A percentile compares a stretch with the other conserved stretches of the same genome.
Evolutionary conservation across 1,284 basidiomycete species (phyloP).

Genomic region (Phellopilus nigrolimitatus): DNA sequence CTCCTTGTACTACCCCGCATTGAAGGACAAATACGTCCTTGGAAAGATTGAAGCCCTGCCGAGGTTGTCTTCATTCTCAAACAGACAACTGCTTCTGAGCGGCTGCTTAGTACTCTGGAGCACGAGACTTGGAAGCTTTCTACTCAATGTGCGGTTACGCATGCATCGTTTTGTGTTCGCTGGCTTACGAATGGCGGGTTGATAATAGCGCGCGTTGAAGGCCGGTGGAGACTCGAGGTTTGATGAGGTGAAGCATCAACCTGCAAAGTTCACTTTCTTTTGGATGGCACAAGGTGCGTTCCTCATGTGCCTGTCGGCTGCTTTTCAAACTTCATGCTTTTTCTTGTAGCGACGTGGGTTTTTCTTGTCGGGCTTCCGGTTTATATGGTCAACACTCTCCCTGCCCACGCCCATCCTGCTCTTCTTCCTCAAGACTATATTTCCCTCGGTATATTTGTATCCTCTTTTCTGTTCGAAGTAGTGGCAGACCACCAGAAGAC

Average conservation of each 20-base stretch:
- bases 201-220: slow-evolving; percentile 36
- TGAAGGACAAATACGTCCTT: slow-evolving; percentile 45
- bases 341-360: slow-evolving; percentile 58
- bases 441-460: slow-evolving; percentile 52
- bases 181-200: background rate
- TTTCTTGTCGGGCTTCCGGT: slow-evolving; percentile 65
- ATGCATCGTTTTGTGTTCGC: background rate
- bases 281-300: slow-evolving; percentile 66
- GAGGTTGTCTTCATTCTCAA: slow-evolving; percentile 46
- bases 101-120: slow-evolving; percentile 58
- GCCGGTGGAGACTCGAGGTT: slow-evolving; percentile 63
- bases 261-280: slow-evolving; percentile 52
- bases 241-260: slow-evolving; percentile 61
- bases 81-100: slow-evolving; percentile 55
- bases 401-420: slow-evolving; percentile 50
- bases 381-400: slow-evolving; percentile 62
- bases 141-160: slow-evolving; percentile 43
- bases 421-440: slow-evolving; percentile 56
- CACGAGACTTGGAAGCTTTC: slow-evolving; percentile 56
- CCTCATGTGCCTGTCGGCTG: background rate
- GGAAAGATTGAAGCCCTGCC: slow-evolving; percentile 37
- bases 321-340: slow-evolving; percentile 12
- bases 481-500: slow-evolving; percentile 70
- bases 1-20: slow-evolving; percentile 56
- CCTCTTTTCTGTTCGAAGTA: slow-evolving; percentile 59